A percentile compares a stretch with the other conserved stretches of the same genome.
Conservation (phyloP, 108 stramenopile species). For the Skeletonema costatum region DNA sequence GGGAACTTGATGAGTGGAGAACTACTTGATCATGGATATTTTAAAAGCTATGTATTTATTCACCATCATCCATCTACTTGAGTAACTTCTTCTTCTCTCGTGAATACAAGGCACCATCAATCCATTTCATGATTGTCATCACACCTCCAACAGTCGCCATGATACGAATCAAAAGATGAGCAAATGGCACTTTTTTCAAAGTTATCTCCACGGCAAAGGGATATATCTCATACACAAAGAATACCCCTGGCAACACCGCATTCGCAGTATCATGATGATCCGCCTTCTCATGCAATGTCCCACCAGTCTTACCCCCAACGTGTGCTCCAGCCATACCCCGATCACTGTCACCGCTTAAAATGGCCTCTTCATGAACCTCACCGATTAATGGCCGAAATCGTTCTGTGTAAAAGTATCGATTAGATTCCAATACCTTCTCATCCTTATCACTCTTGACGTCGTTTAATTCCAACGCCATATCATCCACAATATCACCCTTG, state of each 20-base stretch:
- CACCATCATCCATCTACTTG: neutral
- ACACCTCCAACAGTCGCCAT: constrained; percentile 97
- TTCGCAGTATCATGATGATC: constrained; percentile 80
- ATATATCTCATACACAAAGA: constrained; percentile 98
- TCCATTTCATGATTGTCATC: constrained; percentile 81
- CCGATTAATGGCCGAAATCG: constrained; percentile 88
- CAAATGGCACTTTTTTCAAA: constrained; percentile 68
- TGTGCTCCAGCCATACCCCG: constrained; percentile 47
- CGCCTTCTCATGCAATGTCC: constrained; percentile 61
- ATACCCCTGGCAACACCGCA: constrained; percentile 92
- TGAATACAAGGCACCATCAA: constrained; percentile 63
- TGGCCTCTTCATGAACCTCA: constrained; percentile 58
- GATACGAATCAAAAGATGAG: constrained; percentile 89
- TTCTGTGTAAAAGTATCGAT: constrained; percentile 88
- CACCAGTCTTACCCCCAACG: constrained; percentile 54
- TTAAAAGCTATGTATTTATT: too few relatives aligned
- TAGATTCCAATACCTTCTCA: constrained; percentile 62
- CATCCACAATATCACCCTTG: constrained; percentile 48
- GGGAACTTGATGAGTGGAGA: neutral
- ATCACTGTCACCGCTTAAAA: constrained; percentile 40
- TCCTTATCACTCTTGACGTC: constrained; percentile 1
- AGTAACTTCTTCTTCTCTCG: constrained; percentile 36
- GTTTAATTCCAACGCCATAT: constrained; percentile 3
- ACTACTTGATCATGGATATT: neutral
- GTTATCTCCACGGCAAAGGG: constrained; percentile 95